phyloP scores from a whole-genome alignment of 768 basidiomycete species.

The Auriscalpium orientale region DNA sequence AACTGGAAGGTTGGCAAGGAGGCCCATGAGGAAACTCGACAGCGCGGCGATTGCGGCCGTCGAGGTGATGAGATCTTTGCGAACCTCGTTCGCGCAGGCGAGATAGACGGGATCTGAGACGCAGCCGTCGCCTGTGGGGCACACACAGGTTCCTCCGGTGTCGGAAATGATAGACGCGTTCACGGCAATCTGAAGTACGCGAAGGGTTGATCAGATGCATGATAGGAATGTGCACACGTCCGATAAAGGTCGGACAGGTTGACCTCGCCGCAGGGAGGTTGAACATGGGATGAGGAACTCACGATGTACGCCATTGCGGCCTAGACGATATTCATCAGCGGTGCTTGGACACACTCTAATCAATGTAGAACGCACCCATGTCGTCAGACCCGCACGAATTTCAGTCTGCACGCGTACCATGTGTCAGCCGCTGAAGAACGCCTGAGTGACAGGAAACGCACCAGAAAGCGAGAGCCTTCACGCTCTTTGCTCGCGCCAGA shows the following conservation, averaged over 20 bases:
- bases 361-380: slow-evolving; percentile 51
- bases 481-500: slow-evolving; percentile 26
- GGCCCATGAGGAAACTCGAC: slow-evolving; percentile 74
- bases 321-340: slow-evolving; percentile 22
- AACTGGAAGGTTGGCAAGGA: slow-evolving; percentile 82
- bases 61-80: slow-evolving; percentile 73
- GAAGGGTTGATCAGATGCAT: neutral
- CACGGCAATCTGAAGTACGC: slow-evolving; percentile 62
- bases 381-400: slow-evolving; percentile 71
- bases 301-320: slow-evolving; percentile 85
- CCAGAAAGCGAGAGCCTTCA: slow-evolving; percentile 26
- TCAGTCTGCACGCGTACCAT: slow-evolving; percentile 47
- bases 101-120: slow-evolving; percentile 43
- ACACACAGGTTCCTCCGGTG: slow-evolving; percentile 78
- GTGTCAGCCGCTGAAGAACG: neutral
- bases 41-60: slow-evolving; percentile 75
- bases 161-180: slow-evolving; percentile 74
- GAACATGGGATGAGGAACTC: slow-evolving; percentile 16
- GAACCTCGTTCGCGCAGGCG: slow-evolving; percentile 49
- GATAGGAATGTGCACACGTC: neutral
- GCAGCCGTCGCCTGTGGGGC: slow-evolving; percentile 52
- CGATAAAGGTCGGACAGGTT: neutral
- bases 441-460: slow-evolving; percentile 8
- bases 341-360: slow-evolving; percentile 8
- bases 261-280: neutral